Evolutionary conservation across 441 rosid genomes (phyloP), one percentile per base, ranked within the genome.

Genomic region (Erysimum cheiri): DNA sequence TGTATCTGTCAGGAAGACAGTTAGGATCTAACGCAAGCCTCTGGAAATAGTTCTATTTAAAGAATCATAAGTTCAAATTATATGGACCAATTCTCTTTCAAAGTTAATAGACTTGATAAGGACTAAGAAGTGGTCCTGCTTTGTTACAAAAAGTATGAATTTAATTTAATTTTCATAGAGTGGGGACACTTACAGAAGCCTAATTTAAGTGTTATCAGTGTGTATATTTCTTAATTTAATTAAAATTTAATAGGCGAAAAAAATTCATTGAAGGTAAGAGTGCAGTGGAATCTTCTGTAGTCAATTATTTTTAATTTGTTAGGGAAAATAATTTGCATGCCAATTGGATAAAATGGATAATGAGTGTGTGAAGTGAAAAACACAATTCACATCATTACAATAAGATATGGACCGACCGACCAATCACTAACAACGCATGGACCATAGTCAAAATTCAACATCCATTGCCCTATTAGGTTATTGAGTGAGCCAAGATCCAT

Each of bases 371-470:
- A 70, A 49, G 48, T 32, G 58, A 19, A 44, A 44, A 62, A 35
- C 37, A 62, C 22, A 15, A 12, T 32, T 69, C n/a, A 49, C 65
- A 75, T 75, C 75, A 75, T 75, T 64, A 49, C 67, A 64, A 63
- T 56, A 69, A 70, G 48, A 41, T 70, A 39, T 49, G 48, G 67
- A 57, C 50, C 67, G 67, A 75, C 79, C 75, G 75, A 75, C 75
- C 79, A 70, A 58, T 48, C 79, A 75, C 75, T 70, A 75, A 75
- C 31, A 1, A 46, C 47, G 67, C 71, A 57, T 70, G 79, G 79
- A 75, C 75, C 44, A 47, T 75, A 62, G 74, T 75, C 70, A 62
- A 75, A 62, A 37, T 74, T 67, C 65, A 74, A 46, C 79, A 75
- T 63, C 67, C 67, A 69, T 75, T 69, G 64, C 70, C 65, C 74